Base-by-base conservation (phyloP, 306 rosid species). In the Rosa chinensis region DNA sequence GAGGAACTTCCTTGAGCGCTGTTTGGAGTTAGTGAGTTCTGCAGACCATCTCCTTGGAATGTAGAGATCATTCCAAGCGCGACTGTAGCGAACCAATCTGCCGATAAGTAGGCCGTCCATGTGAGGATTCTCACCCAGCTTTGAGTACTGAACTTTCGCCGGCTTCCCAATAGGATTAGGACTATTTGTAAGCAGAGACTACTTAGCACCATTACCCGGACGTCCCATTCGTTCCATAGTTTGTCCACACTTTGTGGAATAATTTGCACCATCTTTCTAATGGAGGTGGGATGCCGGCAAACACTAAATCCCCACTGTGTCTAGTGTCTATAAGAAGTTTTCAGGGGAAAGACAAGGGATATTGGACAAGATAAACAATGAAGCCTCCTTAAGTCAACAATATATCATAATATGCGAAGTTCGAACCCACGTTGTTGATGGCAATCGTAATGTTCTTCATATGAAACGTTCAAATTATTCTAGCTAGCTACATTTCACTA, bases 141-240 rank as follows among this genome's bases (percentile, higher is more conserved):
- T 4, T 8, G 6, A 7, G 28, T 39, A 14, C 0, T 53, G 50
- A 73, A 56, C 78, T 82, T 84, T 59, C 88, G 70, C 28, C 79
- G 14, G 76, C 72, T 84, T 14, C 88, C 90, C 0, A 48, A 37
- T n/a, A 79, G 0, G 47, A 82, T 64, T 1, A 84, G 83, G 35
- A 77, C 0, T 12, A 25, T 42, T 75, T 84, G 90, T 49, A 87
- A 70, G 39, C 2, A 53, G 59, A 84, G 82, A 66, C 88, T 87
- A 4, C 72, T 1, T 5, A 72, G 0, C 13, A 82, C 86, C 74
- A 84, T 9, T 1, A 40, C 10, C 40, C 83, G 86, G 14, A 82
- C 42, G n/a, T 84, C 76, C 88, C 82, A 79, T 64, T 63, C 64
- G 17, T 47, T 84, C 90, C 86, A 81, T 5, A 76, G 72, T 69